A percentile compares a stretch with the other conserved stretches of the same genome.
phyloP scores from a whole-genome alignment of 208 protist genomes.

The Naegleria lovaniensis region DNA sequence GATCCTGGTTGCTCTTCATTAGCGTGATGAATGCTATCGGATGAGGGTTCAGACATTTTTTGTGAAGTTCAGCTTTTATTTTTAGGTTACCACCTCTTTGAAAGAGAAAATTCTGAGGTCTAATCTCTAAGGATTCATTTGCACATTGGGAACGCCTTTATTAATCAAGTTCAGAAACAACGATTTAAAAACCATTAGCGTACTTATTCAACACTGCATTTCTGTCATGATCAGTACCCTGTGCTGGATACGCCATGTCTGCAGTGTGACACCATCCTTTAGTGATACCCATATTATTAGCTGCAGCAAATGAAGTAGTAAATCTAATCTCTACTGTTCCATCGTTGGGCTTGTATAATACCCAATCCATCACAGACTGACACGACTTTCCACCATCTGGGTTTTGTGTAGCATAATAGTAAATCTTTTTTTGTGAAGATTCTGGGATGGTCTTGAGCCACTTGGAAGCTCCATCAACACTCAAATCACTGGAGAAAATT shows the following conservation, averaged over 20 bases:
- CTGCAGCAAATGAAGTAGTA: conserved; percentile 30
- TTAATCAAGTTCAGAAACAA: no score
- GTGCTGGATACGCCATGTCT: conserved; percentile 9
- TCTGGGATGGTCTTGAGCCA: conserved; percentile 34
- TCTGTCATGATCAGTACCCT: background rate
- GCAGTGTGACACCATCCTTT: conserved; percentile 5
- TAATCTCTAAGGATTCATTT: no score
- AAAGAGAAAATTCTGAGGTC: no score
- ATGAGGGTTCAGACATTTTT: no score
- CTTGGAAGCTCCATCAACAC: conserved; percentile 31
- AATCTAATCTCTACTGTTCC: conserved; percentile 42
- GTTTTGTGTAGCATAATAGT: conserved; percentile 49
- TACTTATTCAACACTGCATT: background rate
- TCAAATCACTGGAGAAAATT: no score
- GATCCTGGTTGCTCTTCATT: no score
- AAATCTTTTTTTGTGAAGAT: conserved; percentile 28
- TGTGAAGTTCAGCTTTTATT: no score
- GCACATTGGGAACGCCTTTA: no score
- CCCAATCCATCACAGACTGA: conserved; percentile 6
- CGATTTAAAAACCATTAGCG: background rate
- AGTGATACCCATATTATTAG: conserved; percentile 34
- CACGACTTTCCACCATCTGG: conserved; percentile 24
- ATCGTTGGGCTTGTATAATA: conserved; percentile 49
- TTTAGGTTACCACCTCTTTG: no score
- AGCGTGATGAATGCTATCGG: no score